These are phyloP conservation scores for Sordaria brevicollis DNA, from an alignment of 495 filamentous ascomycete species.

Conservation along the genomic window DNA sequence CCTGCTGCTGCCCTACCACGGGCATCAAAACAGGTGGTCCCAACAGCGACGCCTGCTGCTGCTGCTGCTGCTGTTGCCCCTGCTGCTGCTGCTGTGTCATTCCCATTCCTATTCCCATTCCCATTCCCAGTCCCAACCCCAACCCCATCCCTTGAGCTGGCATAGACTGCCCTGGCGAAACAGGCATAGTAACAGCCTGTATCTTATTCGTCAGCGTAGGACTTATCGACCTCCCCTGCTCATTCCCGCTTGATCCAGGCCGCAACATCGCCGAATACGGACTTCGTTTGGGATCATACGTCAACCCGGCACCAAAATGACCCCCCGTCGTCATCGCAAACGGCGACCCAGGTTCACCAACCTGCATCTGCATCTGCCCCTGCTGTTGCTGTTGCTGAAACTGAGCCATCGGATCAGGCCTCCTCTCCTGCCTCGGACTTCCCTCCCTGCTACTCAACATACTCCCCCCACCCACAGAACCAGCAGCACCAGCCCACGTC, in stretches of 20 bases:
- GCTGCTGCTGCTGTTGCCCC: too few relatives aligned
- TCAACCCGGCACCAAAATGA: neutral
- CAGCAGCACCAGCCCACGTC: slow-evolving; percentile 76
- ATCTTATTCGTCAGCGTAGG: neutral
- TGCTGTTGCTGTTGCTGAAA: too few relatives aligned
- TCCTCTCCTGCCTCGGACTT: slow-evolving; percentile 39
- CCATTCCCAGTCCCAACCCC: too few relatives aligned
- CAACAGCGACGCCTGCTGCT: neutral
- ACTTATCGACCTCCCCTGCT: neutral
- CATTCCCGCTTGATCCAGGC: too few relatives aligned
- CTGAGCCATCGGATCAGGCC: slow-evolving; percentile 2
- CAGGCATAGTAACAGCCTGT: neutral
- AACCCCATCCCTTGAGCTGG: neutral
- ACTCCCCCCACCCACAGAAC: too few relatives aligned
- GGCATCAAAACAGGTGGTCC: neutral
- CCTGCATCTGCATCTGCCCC: too few relatives aligned
- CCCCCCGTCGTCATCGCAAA: neutral
- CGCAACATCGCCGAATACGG: neutral
- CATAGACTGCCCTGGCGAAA: neutral
- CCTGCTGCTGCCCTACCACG: neutral
- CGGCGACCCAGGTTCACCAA: neutral
- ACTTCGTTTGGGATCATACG: neutral
- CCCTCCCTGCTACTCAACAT: slow-evolving; percentile 49
- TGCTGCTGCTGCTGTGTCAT: too few relatives aligned
- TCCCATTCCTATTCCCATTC: too few relatives aligned